Percentiles rank a stretch among this genome's conserved stretches.
Evolutionary conservation across 169 alveolate species (phyloP).

Genomic region (Plasmodium relictum): DNA sequence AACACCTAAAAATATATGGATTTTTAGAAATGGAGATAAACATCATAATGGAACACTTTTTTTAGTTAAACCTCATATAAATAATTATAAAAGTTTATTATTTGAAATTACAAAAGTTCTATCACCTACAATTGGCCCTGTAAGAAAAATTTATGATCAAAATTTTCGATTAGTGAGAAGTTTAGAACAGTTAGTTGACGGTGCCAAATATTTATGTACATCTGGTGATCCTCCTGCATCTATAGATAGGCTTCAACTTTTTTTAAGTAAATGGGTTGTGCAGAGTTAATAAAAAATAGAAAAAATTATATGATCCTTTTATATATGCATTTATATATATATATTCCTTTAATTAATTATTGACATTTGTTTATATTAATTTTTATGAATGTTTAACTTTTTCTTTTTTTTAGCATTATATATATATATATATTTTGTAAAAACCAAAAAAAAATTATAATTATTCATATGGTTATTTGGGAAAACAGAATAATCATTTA

Average conservation of each 20-base stretch:
- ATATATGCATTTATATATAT: not conserved
- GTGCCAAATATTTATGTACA: conserved; percentile 92
- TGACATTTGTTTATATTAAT: no score
- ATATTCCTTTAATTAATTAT: not conserved
- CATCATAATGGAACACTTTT: conserved; percentile 90
- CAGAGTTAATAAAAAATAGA: conserved; percentile 23
- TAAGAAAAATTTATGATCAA: conserved; percentile 90
- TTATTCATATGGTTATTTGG: no score
- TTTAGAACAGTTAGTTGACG: conserved; percentile 89
- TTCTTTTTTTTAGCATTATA: no score
- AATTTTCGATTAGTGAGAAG: conserved; percentile 84
- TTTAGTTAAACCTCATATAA: conserved; percentile 87
- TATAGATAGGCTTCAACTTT: conserved; percentile 83
- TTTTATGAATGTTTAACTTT: no score
- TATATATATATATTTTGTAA: no score
- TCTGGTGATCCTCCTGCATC: conserved; percentile 91
- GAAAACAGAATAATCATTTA: no score
- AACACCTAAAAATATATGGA: conserved; percentile 91
- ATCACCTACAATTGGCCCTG: conserved; percentile 89
- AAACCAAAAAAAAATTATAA: no score
- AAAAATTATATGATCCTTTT: no score
- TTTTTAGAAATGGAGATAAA: conserved; percentile 93
- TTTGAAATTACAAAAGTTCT: conserved; percentile 87
- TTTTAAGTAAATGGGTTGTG: conserved; percentile 89
- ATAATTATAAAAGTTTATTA: conserved; percentile 84